Percentiles rank a stretch among this genome's conserved stretches.
These are phyloP conservation scores for Cyathus striatus DNA, from an alignment of 768 basidiomycete species.

Conservation along the genomic window DNA sequence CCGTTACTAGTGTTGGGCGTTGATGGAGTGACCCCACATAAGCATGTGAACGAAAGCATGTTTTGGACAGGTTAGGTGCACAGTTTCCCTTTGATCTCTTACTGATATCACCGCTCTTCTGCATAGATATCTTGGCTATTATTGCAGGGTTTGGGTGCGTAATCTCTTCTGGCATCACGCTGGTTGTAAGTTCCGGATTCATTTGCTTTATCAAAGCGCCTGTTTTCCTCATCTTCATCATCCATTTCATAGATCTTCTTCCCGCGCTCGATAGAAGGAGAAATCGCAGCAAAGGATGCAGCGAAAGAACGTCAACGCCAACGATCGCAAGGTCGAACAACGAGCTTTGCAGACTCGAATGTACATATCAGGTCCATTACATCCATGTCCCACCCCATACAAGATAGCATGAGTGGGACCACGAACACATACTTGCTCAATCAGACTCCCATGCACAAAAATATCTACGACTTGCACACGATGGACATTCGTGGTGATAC, in stretches of 20 bases:
- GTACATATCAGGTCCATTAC: no score
- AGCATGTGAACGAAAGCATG: conserved; percentile 61
- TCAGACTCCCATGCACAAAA: conserved; percentile 27
- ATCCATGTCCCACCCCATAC: conserved; percentile 12
- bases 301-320: conserved; percentile 33
- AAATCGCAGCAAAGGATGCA: conserved; percentile 51
- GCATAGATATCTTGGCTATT: conserved; percentile 54
- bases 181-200: conserved; percentile 45
- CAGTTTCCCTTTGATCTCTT: neutral
- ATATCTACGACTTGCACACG: conserved; percentile 13
- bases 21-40: conserved; percentile 28
- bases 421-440: conserved; percentile 27
- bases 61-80: conserved; percentile 45
- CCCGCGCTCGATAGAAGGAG: conserved; percentile 68
- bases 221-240: no score
- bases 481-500: conserved; percentile 13
- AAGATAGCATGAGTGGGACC: conserved; percentile 5
- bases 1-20: neutral
- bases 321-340: conserved; percentile 17
- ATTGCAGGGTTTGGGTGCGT: conserved; percentile 53
- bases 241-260: conserved; percentile 87
- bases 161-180: conserved; percentile 69
- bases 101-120: conserved; percentile 1
- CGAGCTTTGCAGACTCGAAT: conserved; percentile 15
- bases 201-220: neutral